Conservation (phyloP, 192 early-diverging fungal genomes). For the Coemansia sp. region DNA sequence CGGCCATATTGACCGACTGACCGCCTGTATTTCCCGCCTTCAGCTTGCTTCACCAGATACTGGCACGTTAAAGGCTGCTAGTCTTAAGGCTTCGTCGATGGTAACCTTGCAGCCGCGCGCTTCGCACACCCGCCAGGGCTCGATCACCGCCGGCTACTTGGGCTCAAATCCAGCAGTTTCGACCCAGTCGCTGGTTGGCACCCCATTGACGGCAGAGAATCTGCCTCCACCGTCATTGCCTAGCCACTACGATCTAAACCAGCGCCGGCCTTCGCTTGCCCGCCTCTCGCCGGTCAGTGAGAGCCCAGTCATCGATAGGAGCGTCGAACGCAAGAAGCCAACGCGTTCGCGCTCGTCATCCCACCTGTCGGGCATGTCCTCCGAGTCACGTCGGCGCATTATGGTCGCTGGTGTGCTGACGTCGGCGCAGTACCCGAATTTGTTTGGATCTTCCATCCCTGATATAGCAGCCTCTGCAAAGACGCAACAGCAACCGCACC, state of each 20-base stretch:
- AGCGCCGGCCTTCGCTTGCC: conserved; percentile 3
- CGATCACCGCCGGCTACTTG: conserved; percentile 16
- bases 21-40: conserved; percentile 44
- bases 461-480: conserved; percentile 7
- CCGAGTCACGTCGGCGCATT: conserved; percentile 52
- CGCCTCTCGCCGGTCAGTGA: conserved; percentile 48
- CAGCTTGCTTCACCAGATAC: conserved; percentile 17
- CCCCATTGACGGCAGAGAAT: conserved; percentile 15
- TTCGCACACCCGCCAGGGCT: conserved; percentile 32
- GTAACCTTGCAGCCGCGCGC: background rate
- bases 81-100: conserved; percentile 1
- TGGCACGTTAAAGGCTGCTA: background rate
- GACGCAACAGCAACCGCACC: conserved; percentile 4
- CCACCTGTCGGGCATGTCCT: conserved; percentile 38
- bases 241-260: conserved; percentile 1
- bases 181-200: conserved; percentile 18
- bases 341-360: conserved; percentile 46
- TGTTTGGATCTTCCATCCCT: conserved; percentile 34
- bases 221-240: conserved; percentile 9
- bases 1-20: conserved; percentile 46
- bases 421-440: conserved; percentile 38
- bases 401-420: conserved; percentile 36
- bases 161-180: conserved; percentile 18
- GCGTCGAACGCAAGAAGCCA: conserved; percentile 2
- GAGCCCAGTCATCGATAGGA: conserved; percentile 13